A percentile compares a stretch with the other conserved stretches of the same genome.
phyloP scores from a whole-genome alignment of 805 yeast species.

The Candida verbasci region DNA sequence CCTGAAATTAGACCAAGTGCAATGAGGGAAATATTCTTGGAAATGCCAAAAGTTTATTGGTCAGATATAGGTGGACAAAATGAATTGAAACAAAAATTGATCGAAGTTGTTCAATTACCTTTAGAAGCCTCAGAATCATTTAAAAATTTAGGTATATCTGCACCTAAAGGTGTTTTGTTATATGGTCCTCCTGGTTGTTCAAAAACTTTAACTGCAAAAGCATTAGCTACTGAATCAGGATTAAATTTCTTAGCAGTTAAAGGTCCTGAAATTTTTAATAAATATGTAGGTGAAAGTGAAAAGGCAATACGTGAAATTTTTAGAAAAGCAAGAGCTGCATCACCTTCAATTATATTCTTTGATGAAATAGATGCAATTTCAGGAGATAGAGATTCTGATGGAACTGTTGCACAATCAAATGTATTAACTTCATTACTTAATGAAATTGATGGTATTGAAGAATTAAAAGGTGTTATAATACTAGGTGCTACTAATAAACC shows the following conservation, averaged over 20 bases:
- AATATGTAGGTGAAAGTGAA: conserved; percentile 95
- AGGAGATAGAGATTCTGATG: conserved; percentile 61
- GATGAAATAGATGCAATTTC: conserved; percentile 96
- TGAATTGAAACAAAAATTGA: conserved; percentile 70
- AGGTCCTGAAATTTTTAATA: conserved; percentile 94
- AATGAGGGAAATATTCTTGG: conserved; percentile 91
- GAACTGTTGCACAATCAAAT: conserved; percentile 67
- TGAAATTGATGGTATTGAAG: conserved; percentile 97
- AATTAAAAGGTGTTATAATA: conserved; percentile 85
- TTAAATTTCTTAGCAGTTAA: conserved; percentile 90
- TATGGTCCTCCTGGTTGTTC: conserved; percentile 99
- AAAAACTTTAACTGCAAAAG: conserved; percentile 91
- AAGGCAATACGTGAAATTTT: conserved; percentile 90
- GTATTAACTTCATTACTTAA: conserved; percentile 87
- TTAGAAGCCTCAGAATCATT: conserved; percentile 78
- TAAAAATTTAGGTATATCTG: conserved; percentile 68
- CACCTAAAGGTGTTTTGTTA: conserved; percentile 89
- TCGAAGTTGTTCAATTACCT: conserved; percentile 91
- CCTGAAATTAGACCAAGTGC: conserved; percentile 90
- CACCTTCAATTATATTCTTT: conserved; percentile 91
- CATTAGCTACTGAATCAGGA: conserved; percentile 93
- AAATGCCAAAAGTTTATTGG: conserved; percentile 93
- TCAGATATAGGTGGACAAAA: conserved; percentile 94
- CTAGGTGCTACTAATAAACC: conserved; percentile 98
- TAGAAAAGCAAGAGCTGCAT: conserved; percentile 88